These are phyloP conservation scores for Rubus idaeus DNA, from an alignment of 306 rosid genomes.

Conservation along the genomic window DNA sequence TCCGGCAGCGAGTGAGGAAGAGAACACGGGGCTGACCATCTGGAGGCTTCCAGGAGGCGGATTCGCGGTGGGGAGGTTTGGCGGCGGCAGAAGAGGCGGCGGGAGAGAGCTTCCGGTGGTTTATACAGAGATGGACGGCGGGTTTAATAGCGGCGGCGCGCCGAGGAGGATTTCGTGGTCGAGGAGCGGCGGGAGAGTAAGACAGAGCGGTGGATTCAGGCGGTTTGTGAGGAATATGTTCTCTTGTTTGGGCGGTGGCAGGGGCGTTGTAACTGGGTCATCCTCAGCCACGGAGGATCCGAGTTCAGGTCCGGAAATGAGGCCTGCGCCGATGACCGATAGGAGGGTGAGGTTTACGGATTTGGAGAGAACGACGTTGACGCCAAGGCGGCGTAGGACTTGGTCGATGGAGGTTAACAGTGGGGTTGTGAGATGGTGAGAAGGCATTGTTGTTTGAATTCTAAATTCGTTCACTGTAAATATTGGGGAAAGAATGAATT, in stretches of 20 bases:
- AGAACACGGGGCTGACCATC: slow-evolving; percentile 62
- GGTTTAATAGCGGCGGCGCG: slow-evolving; percentile 55
- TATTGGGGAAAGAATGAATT: slow-evolving; percentile 16
- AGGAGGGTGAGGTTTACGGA: slow-evolving; percentile 26
- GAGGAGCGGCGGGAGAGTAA: slow-evolving; percentile 50
- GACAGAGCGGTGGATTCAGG: slow-evolving; percentile 50
- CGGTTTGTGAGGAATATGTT: slow-evolving; percentile 41
- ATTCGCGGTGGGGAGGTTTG: slow-evolving; percentile 76
- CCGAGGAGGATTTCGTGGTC: slow-evolving; percentile 70
- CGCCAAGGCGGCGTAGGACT: slow-evolving; percentile 49
- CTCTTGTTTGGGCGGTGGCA: slow-evolving; percentile 51
- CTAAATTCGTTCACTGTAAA: slow-evolving; percentile 23
- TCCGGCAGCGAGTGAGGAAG: slow-evolving; percentile 35
- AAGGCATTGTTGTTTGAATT: neutral
- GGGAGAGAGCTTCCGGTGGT: slow-evolving; percentile 81
- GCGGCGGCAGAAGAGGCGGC: slow-evolving; percentile 64
- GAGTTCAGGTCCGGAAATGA: slow-evolving; percentile 26
- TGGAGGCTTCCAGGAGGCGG: slow-evolving; percentile 95
- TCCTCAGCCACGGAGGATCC: neutral
- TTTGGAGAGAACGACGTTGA: slow-evolving; percentile 21
- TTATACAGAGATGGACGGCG: slow-evolving; percentile 78
- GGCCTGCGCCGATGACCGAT: neutral
- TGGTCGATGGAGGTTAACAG: slow-evolving; percentile 81
- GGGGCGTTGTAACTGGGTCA: neutral
- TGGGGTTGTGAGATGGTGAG: slow-evolving; percentile 48